A percentile compares a stretch with the other conserved stretches of the same genome.
phyloP scores from a whole-genome alignment of 139 green algal genomes.

The Haematococcus sp. region DNA sequence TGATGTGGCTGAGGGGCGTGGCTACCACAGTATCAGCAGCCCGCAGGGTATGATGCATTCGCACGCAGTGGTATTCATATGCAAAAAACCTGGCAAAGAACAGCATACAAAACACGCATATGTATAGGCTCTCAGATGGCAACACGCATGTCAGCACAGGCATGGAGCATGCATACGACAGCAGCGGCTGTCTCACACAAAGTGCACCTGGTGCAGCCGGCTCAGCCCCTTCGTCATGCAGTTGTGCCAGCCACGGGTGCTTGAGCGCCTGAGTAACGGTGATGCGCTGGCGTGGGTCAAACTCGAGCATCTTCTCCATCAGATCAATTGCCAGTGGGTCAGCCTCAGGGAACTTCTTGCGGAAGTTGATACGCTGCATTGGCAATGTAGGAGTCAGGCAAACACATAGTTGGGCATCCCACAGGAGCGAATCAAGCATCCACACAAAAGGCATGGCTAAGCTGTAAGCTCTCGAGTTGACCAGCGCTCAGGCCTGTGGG shows the following conservation, averaged over 20 bases:
- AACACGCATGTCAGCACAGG: too few species aligned
- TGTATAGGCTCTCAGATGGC: neutral
- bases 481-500: too few species aligned
- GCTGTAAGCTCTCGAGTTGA: too few species aligned
- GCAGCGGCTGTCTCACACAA: neutral
- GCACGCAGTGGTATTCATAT: neutral
- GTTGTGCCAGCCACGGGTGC: slow-evolving; percentile 84
- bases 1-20: neutral
- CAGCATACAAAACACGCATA: slow-evolving; percentile 7
- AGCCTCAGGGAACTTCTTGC: slow-evolving; percentile 72
- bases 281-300: slow-evolving; percentile 85
- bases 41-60: too few species aligned
- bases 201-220: slow-evolving; percentile 49
- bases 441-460: too few species aligned
- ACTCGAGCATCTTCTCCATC: slow-evolving; percentile 89
- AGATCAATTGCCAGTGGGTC: slow-evolving; percentile 78
- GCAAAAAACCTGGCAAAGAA: slow-evolving; percentile 9
- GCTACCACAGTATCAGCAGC: neutral
- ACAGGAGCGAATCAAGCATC: too few species aligned
- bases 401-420: too few species aligned
- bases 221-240: slow-evolving; percentile 83
- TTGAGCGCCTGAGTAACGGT: slow-evolving; percentile 79
- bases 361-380: slow-evolving; percentile 35
- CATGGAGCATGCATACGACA: too few species aligned
- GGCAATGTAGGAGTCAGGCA: too few species aligned